phyloP scores from a whole-genome alignment of 805 yeast species.

The Metschnikowia bowlesiae region DNA sequence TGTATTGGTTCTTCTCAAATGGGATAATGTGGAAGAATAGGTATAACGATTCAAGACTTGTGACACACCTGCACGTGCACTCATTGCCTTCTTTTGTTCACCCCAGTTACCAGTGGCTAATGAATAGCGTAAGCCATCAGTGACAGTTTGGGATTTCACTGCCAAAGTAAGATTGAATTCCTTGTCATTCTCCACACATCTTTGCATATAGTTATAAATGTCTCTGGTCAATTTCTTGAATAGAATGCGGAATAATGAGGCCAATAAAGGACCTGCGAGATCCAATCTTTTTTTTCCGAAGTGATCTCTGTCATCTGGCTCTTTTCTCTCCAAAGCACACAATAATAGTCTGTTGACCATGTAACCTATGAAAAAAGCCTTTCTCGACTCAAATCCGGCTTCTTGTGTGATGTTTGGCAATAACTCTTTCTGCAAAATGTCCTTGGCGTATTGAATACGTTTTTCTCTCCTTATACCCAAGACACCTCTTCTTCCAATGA shows the following conservation, averaged over 20 bases:
- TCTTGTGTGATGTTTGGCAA: slow-evolving; percentile 96
- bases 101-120: slow-evolving; percentile 99
- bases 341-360: slow-evolving; percentile 93
- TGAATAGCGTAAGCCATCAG: slow-evolving; percentile 95
- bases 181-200: slow-evolving; percentile 96
- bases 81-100: slow-evolving; percentile 99
- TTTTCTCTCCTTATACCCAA: slow-evolving; percentile 94
- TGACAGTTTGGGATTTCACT: slow-evolving; percentile 93
- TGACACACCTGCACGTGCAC: slow-evolving; percentile 98
- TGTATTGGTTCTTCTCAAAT: slow-evolving; percentile 97
- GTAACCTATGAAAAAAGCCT: slow-evolving; percentile 95
- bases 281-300: slow-evolving; percentile 98
- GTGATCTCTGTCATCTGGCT: slow-evolving; percentile 98
- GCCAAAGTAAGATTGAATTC: slow-evolving; percentile 96
- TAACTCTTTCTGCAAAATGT: slow-evolving; percentile 91
- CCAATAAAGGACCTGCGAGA: slow-evolving; percentile 96
- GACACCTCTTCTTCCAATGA: slow-evolving; percentile 97
- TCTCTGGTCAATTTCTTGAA: slow-evolving; percentile 95
- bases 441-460: slow-evolving; percentile 97
- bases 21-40: slow-evolving; percentile 96
- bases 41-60: slow-evolving; percentile 98
- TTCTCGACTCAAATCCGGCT: slow-evolving; percentile 94
- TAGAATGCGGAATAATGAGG: slow-evolving; percentile 88
- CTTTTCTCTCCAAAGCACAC: slow-evolving; percentile 95
- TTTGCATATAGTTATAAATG: slow-evolving; percentile 96